Conservation (phyloP, 139 green algal genomes). For the Chlorella sorokiniana region DNA sequence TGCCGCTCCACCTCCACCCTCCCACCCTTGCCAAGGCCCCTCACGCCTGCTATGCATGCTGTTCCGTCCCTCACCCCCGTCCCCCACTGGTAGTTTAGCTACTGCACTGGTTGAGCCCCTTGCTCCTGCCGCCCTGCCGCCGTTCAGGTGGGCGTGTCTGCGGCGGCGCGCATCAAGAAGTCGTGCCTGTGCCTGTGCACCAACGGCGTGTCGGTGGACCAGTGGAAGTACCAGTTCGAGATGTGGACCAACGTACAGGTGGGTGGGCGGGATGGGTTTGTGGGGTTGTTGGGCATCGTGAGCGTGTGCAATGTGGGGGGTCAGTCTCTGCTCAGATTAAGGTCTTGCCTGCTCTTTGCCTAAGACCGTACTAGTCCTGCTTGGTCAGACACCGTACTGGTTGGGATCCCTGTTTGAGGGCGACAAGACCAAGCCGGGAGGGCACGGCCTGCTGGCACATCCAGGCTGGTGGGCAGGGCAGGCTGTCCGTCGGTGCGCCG, state of each 20-base stretch:
- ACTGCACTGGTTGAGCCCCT: too few relatives aligned
- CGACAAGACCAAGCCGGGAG: too few relatives aligned
- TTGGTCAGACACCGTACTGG: too few relatives aligned
- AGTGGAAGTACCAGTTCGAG: conserved; percentile 97
- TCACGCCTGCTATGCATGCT: neutral
- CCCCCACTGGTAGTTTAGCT: neutral
- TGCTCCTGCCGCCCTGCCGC: too few relatives aligned
- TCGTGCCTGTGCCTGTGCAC: conserved; percentile 82
- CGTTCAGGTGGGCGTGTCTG: conserved; percentile 78
- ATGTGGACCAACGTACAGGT: conserved; percentile 84
- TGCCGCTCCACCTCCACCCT: neutral
- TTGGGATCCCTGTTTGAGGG: too few relatives aligned
- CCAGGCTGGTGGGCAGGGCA: too few relatives aligned
- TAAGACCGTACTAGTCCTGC: too few relatives aligned
- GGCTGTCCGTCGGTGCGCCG: too few relatives aligned
- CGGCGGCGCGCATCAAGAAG: conserved; percentile 88
- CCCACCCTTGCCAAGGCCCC: neutral
- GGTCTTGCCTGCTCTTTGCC: too few relatives aligned
- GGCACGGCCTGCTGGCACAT: too few relatives aligned
- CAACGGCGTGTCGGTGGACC: conserved; percentile 91
- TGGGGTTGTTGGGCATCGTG: neutral
- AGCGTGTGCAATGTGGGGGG: neutral
- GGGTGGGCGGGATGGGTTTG: neutral
- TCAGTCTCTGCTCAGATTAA: too few relatives aligned
- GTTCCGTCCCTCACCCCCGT: neutral